Percentiles rank a stretch among this genome's conserved stretches.
phyloP scores from a whole-genome alignment of 257 asterid genomes.

The Ophiorrhiza pumila region DNA sequence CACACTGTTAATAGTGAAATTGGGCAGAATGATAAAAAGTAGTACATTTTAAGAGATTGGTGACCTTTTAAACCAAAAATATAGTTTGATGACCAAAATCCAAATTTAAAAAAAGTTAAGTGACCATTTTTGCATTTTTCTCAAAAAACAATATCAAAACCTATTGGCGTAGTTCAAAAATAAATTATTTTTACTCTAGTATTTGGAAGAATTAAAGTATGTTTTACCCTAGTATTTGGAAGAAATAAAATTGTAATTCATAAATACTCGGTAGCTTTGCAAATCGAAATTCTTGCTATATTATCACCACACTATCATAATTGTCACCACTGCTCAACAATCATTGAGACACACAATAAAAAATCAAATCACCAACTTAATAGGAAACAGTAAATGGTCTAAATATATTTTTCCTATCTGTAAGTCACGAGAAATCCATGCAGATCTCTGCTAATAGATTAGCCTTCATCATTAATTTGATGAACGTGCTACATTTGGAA shows the following conservation, averaged over 20 bases:
- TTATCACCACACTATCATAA: constrained; percentile 85
- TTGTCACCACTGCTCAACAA: constrained; percentile 66
- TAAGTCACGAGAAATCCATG: constrained; percentile 93
- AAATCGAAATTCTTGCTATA: constrained; percentile 87
- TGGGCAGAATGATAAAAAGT: too few relatives aligned
- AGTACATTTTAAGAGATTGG: too few relatives aligned
- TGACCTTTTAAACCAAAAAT: too few relatives aligned
- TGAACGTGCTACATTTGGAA: constrained; percentile 60
- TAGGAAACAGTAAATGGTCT: constrained; percentile 8
- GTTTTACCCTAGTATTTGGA: constrained; percentile 75
- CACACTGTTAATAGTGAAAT: too few relatives aligned
- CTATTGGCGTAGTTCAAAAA: neutral
- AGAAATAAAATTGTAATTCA: too few relatives aligned
- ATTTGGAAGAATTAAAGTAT: too few relatives aligned
- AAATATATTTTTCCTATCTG: constrained; percentile 58
- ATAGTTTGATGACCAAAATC: too few relatives aligned
- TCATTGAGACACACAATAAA: constrained; percentile 12
- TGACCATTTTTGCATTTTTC: too few relatives aligned
- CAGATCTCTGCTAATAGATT: constrained; percentile 69
- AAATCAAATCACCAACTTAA: constrained; percentile 12
- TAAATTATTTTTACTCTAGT: too few relatives aligned
- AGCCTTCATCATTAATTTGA: constrained; percentile 81
- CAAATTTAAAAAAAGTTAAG: too few relatives aligned
- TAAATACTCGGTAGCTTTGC: constrained; percentile 73
- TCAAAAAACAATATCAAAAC: neutral